These are phyloP conservation scores for Sporobolomyces roseus DNA, from an alignment of 768 basidiomycete genomes.

Conservation along the genomic window DNA sequence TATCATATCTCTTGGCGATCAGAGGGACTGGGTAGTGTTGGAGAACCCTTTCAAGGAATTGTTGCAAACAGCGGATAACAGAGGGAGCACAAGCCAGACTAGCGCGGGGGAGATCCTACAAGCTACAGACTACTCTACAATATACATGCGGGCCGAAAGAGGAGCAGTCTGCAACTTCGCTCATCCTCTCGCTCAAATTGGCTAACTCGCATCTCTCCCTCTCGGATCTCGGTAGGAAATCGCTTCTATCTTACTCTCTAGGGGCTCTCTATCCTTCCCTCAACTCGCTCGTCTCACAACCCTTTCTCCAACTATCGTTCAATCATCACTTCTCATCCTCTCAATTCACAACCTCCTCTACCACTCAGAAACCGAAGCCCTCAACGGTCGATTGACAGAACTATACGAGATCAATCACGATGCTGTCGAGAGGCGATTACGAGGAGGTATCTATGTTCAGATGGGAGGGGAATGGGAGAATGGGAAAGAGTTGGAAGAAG, in stretches of 20 bases:
- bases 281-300: slow-evolving; percentile 34
- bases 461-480: slow-evolving; percentile 27
- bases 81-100: too few species aligned
- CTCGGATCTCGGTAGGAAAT: slow-evolving; percentile 36
- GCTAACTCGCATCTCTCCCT: background rate
- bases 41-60: too few species aligned
- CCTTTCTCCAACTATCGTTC: slow-evolving; percentile 25
- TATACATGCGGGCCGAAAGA: too few species aligned
- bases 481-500: background rate
- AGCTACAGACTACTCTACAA: too few species aligned
- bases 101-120: too few species aligned
- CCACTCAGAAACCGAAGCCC: slow-evolving; percentile 36
- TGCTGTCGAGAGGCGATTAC: slow-evolving; percentile 20
- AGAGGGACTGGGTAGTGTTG: background rate
- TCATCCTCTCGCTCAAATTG: background rate
- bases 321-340: slow-evolving; percentile 33
- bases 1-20: background rate
- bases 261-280: slow-evolving; percentile 36
- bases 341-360: slow-evolving; percentile 36
- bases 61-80: too few species aligned
- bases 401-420: slow-evolving; percentile 40
- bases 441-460: slow-evolving; percentile 30
- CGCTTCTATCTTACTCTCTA: slow-evolving; percentile 30
- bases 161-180: too few species aligned
- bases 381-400: slow-evolving; percentile 28